Conservation (phyloP, 257 asterid species). For the Przewalskia tangutica region DNA sequence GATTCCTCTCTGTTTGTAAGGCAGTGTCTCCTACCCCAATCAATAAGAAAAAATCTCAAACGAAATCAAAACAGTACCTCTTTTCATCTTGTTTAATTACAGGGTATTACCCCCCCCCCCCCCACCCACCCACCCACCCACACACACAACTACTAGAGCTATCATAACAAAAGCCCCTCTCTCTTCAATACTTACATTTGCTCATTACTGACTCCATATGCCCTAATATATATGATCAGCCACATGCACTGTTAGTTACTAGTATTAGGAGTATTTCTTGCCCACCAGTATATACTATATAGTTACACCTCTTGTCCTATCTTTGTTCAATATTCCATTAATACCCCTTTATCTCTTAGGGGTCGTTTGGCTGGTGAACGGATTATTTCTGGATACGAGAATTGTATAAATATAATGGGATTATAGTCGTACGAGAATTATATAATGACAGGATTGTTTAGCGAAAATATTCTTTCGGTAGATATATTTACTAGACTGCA, state of each 20-base stretch:
- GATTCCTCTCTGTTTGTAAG: slow-evolving; percentile 6
- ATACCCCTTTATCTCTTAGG: slow-evolving; percentile 20
- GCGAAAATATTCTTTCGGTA: background rate
- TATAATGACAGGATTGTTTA: too few relatives aligned
- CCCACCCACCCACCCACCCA: background rate
- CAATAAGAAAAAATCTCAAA: slow-evolving; percentile 22
- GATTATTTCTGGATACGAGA: too few relatives aligned
- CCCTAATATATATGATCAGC: background rate
- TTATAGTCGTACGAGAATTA: background rate
- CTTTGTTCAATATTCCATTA: slow-evolving; percentile 14
- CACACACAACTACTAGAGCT: background rate
- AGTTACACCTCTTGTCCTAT: slow-evolving; percentile 13
- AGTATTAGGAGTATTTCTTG: background rate
- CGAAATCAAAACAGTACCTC: slow-evolving; percentile 25
- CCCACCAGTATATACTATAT: background rate
- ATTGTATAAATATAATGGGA: background rate
- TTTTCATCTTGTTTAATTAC: background rate
- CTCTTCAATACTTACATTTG: background rate
- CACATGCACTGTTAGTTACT: background rate
- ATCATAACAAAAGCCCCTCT: background rate
- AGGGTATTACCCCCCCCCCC: background rate
- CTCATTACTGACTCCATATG: background rate
- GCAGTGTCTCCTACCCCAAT: slow-evolving; percentile 5
- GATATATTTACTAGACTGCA: background rate
- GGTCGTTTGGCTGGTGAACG: background rate